These are phyloP conservation scores for Tagetes erecta DNA, from an alignment of 129 eudicot genomes.

Conservation along the genomic window DNA sequence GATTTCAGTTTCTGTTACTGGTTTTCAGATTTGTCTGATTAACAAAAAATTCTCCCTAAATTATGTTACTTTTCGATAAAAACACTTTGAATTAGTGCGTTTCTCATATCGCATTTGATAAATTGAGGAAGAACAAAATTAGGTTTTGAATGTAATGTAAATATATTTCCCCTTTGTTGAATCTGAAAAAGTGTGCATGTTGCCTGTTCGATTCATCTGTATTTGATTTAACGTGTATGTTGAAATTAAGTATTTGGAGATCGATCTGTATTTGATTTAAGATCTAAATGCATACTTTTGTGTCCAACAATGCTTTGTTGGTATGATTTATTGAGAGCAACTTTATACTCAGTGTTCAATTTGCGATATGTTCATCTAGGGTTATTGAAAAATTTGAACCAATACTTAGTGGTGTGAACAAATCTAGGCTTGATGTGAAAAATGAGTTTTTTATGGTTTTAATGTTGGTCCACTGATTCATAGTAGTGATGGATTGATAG, in stretches of 20 bases:
- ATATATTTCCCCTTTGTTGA: neutral
- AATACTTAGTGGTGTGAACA: conserved; percentile 33
- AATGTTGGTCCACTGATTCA: neutral
- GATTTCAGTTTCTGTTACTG: neutral
- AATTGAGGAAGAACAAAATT: neutral
- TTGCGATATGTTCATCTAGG: neutral
- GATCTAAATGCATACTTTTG: neutral
- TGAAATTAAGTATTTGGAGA: conserved; percentile 13
- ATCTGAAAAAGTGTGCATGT: conserved; percentile 10
- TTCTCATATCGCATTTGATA: neutral
- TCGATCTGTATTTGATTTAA: neutral
- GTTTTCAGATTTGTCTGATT: neutral
- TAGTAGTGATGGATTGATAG: conserved; percentile 8
- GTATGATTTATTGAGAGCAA: neutral
- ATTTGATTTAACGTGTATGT: neutral
- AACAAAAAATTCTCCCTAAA: neutral
- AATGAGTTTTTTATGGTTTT: neutral
- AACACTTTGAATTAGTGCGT: neutral
- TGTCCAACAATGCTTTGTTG: neutral
- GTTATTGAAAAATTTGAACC: neutral
- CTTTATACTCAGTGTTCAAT: neutral
- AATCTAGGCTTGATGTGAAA: conserved; percentile 33
- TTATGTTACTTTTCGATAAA: neutral
- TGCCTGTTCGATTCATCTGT: neutral
- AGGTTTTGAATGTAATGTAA: neutral